Base-by-base conservation (phyloP, 2,329 filamentous ascomycete genomes). In the Lasiodiplodia theobromae region DNA sequence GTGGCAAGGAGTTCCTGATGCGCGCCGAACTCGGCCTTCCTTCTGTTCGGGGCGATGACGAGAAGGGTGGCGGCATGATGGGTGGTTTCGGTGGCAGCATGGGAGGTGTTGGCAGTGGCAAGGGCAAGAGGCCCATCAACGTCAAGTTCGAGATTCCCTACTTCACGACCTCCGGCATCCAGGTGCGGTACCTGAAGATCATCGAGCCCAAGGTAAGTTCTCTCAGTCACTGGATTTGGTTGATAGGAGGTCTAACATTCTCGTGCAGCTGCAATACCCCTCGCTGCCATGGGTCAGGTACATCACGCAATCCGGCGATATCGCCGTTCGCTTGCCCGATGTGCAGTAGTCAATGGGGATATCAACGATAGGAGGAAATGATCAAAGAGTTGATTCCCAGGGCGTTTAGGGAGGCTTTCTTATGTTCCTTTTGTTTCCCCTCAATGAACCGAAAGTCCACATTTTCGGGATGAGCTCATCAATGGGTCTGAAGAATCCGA, bases 141-240 rank as follows among this genome's bases (percentile, higher is more conserved):
- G 96, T 99, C 84, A 99, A 99, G 84, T 99, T 99, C 79, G 96
- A 99, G 85, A 99, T 99, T 77, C 96, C 96, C n/a, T 99, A 99
- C 83, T 99, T 99, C 80, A 99, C 96, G n/a, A 99, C 96, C 3
- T 96, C 92, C 82, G 96, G 96, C 72, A 99, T 99, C 74, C 96
- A 99, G 82, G 96, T 99, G 76, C 89, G 96, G 76, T 99, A 99
- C 81, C 83, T 99, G 80, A 99, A 99, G 87, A 99, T 99, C 77
- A 98, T 97, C 72, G 96, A 99, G 82, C 96, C 96, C 57, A 99
- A 99, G 93, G 95, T 97, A 84, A 76, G 88, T 81, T 54, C 47
- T 67, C 31, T 63, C 53, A 34, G 25, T 34, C 65, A 12, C 34
- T n/a, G 18, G 12, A 23, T 18, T n/a, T 3, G 8, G 31, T 7